phyloP scores from a whole-genome alignment of 805 yeast species.

The Barnettozyma vustinii region DNA sequence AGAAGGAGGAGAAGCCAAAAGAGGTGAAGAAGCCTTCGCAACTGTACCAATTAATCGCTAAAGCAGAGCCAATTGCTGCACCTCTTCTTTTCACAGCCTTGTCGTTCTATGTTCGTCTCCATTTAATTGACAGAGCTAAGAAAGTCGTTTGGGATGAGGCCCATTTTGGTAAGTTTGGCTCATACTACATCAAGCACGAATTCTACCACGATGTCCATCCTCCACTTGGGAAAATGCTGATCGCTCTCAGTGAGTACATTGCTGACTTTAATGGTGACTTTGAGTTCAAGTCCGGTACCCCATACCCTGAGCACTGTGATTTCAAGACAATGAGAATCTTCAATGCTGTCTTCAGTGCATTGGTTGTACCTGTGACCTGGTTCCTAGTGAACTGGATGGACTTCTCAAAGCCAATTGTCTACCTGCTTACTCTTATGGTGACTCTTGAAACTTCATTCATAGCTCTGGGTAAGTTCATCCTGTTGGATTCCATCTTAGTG shows the following conservation, averaged over 20 bases:
- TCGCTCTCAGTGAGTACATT: slow-evolving; percentile 70
- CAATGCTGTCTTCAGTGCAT: slow-evolving; percentile 62
- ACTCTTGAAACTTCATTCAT: slow-evolving; percentile 64
- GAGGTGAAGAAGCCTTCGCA: neutral
- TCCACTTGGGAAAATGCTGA: slow-evolving; percentile 76
- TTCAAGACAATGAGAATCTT: slow-evolving; percentile 64
- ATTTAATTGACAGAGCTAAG: slow-evolving; percentile 49
- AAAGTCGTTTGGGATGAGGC: slow-evolving; percentile 88
- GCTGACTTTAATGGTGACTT: slow-evolving; percentile 84
- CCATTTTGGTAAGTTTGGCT: slow-evolving; percentile 83
- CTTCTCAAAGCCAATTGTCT: slow-evolving; percentile 44
- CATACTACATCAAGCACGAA: slow-evolving; percentile 71
- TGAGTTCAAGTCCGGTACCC: slow-evolving; percentile 62
- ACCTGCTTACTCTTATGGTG: slow-evolving; percentile 58
- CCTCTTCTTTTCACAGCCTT: slow-evolving; percentile 40
- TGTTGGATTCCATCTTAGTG: slow-evolving; percentile 70
- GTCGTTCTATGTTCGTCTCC: slow-evolving; percentile 52
- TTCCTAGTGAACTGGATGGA: slow-evolving; percentile 60
- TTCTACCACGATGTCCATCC: slow-evolving; percentile 87
- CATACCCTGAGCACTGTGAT: slow-evolving; percentile 57
- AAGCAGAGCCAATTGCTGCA: slow-evolving; percentile 25
- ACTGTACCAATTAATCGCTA: neutral
- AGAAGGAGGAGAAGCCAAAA: neutral
- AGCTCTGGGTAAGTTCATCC: slow-evolving; percentile 66
- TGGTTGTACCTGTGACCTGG: slow-evolving; percentile 67